Conservation (phyloP, 2,329 filamentous ascomycete genomes). For the Hypomyces perniciosus region DNA sequence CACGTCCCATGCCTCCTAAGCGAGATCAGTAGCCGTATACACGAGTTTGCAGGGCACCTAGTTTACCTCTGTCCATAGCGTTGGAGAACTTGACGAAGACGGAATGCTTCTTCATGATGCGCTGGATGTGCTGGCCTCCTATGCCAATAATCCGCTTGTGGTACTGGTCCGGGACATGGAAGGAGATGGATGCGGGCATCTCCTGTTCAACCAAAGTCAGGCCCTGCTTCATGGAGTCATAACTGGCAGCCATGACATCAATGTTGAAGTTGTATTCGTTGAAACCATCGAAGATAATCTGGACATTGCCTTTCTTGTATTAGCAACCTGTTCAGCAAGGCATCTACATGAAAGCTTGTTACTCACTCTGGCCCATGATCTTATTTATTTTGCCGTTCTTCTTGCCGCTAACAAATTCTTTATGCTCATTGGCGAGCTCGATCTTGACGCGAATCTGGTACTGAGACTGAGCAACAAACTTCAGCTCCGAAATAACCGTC, state of each 20-base stretch:
- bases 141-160: constrained; percentile 99
- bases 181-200: constrained; percentile 98
- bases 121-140: constrained; percentile 95
- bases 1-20: constrained; percentile 66
- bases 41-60: constrained; percentile 6
- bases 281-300: constrained; percentile 98
- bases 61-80: constrained; percentile 82
- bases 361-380: constrained; percentile 89
- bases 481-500: constrained; percentile 85
- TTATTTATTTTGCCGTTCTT: constrained; percentile 99
- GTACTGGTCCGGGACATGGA: constrained; percentile 98
- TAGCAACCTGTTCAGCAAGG: neutral
- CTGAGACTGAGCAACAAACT: constrained; percentile 78
- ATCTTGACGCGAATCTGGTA: constrained; percentile 98
- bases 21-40: constrained; percentile 21
- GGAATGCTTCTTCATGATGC: constrained; percentile 99
- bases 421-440: constrained; percentile 97
- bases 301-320: constrained; percentile 67
- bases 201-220: constrained; percentile 93
- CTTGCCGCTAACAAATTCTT: constrained; percentile 98
- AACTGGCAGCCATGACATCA: constrained; percentile 86
- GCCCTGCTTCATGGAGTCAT: constrained; percentile 91
- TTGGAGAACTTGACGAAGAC: constrained; percentile 99
- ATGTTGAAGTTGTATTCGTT: constrained; percentile 99
- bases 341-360: neutral